Evolutionary conservation across 2,329 filamentous ascomycete species (phyloP), one percentile per base, ranked within the genome.

Genomic region (Pezizomycotina sp.): DNA sequence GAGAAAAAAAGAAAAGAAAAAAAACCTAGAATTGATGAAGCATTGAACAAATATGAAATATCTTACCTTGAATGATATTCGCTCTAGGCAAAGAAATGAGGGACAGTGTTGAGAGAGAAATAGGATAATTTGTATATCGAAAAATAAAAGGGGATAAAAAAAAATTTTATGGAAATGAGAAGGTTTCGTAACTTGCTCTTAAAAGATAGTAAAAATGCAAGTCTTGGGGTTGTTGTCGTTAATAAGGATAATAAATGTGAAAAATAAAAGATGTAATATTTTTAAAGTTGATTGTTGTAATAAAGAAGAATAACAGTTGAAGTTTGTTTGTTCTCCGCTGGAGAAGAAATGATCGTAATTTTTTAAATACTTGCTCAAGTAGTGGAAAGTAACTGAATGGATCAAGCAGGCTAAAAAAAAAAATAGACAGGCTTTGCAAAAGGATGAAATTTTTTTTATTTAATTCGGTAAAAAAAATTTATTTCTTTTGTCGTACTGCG

Each of bases 311-410:
- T n/a, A n/a, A n/a, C n/a, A n/a, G n/a, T n/a, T n/a, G n/a, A n/a
- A n/a, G n/a, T n/a, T n/a, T n/a, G n/a, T n/a, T n/a, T n/a, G n/a
- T n/a, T n/a, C n/a, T n/a, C n/a, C n/a, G 36, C 36, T 20, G 40
- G 41, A 40, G 24, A 44, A 36, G 40, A 37, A 32, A 44, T 29
- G 34, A 44, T 44, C 41, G 38, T n/a, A n/a, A n/a, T n/a, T n/a
- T n/a, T n/a, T n/a, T n/a, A n/a, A n/a, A n/a, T n/a, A n/a, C n/a
- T n/a, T n/a, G n/a, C n/a, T n/a, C n/a, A n/a, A n/a, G n/a, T n/a
- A n/a, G n/a, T n/a, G n/a, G n/a, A n/a, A n/a, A n/a, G n/a, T n/a
- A n/a, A n/a, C n/a, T n/a, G n/a, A n/a, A n/a, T n/a, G n/a, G n/a
- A n/a, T n/a, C n/a, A n/a, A n/a, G n/a, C n/a, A n/a, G n/a, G n/a